Base-by-base conservation (phyloP, 371 early-diverging fungal species). In the Lichtheimia hyalospora region DNA sequence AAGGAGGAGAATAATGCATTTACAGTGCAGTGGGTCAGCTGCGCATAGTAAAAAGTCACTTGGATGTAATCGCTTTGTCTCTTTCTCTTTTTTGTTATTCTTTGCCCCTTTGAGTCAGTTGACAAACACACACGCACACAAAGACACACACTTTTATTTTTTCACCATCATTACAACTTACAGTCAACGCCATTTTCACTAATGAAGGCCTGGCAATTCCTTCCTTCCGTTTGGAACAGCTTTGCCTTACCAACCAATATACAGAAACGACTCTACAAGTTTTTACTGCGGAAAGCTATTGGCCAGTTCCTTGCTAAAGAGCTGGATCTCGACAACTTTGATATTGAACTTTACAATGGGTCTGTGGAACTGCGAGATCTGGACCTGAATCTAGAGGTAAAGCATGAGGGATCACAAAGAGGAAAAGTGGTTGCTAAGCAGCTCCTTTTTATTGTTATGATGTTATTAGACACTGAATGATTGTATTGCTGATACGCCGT, bases 301-400 rank as follows among this genome's bases (percentile, higher is more conserved):
- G 96, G 96, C 6, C 90, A 89, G 65, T 94, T 94, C 62, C 76
- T 95, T 43, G 83, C 88, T 34, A 78, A 88, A 39, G 90, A 92
- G 55, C 78, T 94, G 16, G 89, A 92, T 73, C 79, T 85, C 57
- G 92, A 90, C 49, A 86, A 92, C 72, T 84, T 94, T 64, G 95
- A 96, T 63, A 89, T 96, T 53, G 91, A 92, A 70, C 77, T 94
- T n/a, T 85, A 87, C 49, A 84, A 90, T 57, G 95, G 96, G 2
- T 83, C 82, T 34, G 81, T 93, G 20, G 86, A 88, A 46, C 82
- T 96, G 58, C 81, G 85, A 49, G 91, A 94, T 61, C 79, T 96
- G 24, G 81, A 83, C 64, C 82, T 96, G 23, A 92, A 93, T 62
- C 69, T 88, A 44, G 81, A 87, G 71, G 94, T 90, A 83, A n/a